Percentiles rank a stretch among this genome's conserved stretches.
These are phyloP conservation scores for Suillus cothurnatus DNA, from an alignment of 768 basidiomycete species.

Conservation along the genomic window DNA sequence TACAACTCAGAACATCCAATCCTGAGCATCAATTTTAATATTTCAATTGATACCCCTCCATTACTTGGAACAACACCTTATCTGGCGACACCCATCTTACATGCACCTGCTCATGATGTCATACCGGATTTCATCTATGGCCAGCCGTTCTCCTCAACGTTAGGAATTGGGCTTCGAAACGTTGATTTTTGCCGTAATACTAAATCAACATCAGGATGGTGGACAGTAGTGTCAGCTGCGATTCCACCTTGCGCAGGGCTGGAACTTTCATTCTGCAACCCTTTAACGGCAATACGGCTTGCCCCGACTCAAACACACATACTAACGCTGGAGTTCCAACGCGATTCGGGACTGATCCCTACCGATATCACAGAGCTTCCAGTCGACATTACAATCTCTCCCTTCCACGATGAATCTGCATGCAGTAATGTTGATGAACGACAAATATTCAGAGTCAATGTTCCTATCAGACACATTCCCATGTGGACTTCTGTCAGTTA, in stretches of 20 bases:
- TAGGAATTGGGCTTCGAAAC: slow-evolving; percentile 67
- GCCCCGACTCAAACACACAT: slow-evolving; percentile 66
- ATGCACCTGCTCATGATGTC: slow-evolving; percentile 54
- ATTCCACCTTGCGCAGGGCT: not conserved
- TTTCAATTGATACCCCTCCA: slow-evolving; percentile 41
- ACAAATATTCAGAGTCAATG: slow-evolving; percentile 32
- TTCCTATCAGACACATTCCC: slow-evolving; percentile 50
- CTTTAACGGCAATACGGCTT: slow-evolving; percentile 36
- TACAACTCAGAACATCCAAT: slow-evolving; percentile 47
- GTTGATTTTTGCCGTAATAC: slow-evolving; percentile 21
- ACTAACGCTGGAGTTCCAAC: slow-evolving; percentile 53
- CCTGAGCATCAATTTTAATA: slow-evolving; percentile 54
- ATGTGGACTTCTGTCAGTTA: slow-evolving; percentile 41
- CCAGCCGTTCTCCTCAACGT: slow-evolving; percentile 67
- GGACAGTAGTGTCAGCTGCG: slow-evolving; percentile 44
- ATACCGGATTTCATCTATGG: slow-evolving; percentile 74
- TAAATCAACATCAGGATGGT: slow-evolving; percentile 44
- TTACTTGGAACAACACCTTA: not conserved
- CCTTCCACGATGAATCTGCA: not conserved
- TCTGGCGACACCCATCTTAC: slow-evolving; percentile 32
- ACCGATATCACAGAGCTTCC: slow-evolving; percentile 36
- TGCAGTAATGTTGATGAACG: slow-evolving; percentile 3
- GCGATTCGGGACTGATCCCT: slow-evolving; percentile 30
- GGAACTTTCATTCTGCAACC: slow-evolving; percentile 22
- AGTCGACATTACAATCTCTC: slow-evolving; percentile 39